phyloP scores from a whole-genome alignment of 2,329 filamentous ascomycete species.

The Pseudocercospora ulei region DNA sequence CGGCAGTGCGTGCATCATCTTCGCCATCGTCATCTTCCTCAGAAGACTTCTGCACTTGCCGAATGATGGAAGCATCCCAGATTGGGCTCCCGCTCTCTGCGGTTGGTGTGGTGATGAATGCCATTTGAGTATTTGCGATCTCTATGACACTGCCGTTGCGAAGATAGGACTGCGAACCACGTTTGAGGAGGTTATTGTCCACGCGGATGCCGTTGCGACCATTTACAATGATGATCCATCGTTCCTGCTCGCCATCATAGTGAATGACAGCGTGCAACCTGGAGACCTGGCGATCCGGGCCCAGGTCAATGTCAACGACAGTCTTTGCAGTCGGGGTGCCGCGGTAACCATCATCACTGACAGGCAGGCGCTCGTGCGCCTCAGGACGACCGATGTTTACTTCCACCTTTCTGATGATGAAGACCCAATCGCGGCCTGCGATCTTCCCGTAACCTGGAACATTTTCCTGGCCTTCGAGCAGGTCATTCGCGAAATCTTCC shows the following conservation, averaged over 20 bases:
- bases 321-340: conserved; percentile 34
- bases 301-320: conserved; percentile 72
- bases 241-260: conserved; percentile 41
- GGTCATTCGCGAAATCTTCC: conserved; percentile 48
- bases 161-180: conserved; percentile 56
- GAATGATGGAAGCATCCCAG: conserved; percentile 38
- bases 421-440: conserved; percentile 72
- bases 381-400: conserved; percentile 64
- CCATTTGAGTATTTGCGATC: conserved; percentile 91
- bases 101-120: conserved; percentile 85
- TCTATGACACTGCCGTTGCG: conserved; percentile 85
- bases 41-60: conserved; percentile 37
- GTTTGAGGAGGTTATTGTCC: conserved; percentile 61
- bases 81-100: conserved; percentile 61
- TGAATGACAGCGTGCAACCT: conserved; percentile 44
- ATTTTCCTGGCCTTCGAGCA: conserved; percentile 41
- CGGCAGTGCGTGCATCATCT: conserved; percentile 25
- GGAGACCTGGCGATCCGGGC: conserved; percentile 45
- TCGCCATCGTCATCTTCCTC: conserved; percentile 37
- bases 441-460: conserved; percentile 67
- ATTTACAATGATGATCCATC: conserved; percentile 78
- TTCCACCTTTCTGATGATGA: conserved; percentile 65
- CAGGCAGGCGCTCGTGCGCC: conserved; percentile 29
- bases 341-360: conserved; percentile 24
- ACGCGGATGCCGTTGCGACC: conserved; percentile 85